Conservation (phyloP, 78 protist genomes). For the Trichosphaerium sp. region DNA sequence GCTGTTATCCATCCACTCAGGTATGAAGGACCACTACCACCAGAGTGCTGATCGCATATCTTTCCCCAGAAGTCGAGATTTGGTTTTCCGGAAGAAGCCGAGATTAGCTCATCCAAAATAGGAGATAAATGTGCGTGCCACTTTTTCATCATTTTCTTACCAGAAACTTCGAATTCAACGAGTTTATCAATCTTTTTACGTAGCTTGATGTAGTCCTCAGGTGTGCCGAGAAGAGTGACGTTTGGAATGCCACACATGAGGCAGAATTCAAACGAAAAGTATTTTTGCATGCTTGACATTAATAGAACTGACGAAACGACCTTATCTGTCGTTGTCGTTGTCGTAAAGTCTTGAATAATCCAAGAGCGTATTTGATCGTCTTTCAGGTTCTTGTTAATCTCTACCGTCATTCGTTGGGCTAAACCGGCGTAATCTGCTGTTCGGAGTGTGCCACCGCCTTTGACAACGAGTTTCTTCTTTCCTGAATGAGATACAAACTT, state of each 20-base stretch:
- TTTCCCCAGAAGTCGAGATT: conserved; percentile 17
- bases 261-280: conserved; percentile 13
- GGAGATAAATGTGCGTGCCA: conserved; percentile 16
- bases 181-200: conserved; percentile 1
- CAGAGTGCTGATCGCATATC: conserved; percentile 9
- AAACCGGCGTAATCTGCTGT: conserved; percentile 7
- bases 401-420: background rate
- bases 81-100: conserved; percentile 6
- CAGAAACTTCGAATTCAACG: conserved; percentile 15
- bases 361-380: conserved; percentile 30
- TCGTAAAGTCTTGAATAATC: conserved; percentile 11
- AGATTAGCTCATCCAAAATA: conserved; percentile 16
- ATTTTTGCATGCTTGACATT: conserved; percentile 34
- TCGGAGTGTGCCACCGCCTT: background rate
- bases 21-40: conserved; percentile 33
- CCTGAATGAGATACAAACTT: conserved; percentile 26
- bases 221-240: conserved; percentile 18
- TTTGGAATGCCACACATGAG: conserved; percentile 29
- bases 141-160: conserved; percentile 2
- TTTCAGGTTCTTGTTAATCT: conserved; percentile 33
- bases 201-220: conserved; percentile 15
- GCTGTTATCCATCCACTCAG: conserved; percentile 50
- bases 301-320: conserved; percentile 2
- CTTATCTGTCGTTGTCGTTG: conserved; percentile 26
- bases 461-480: conserved; percentile 14